These are phyloP conservation scores for Inga oerstediana DNA, from an alignment of 306 rosid species.

Conservation along the genomic window DNA sequence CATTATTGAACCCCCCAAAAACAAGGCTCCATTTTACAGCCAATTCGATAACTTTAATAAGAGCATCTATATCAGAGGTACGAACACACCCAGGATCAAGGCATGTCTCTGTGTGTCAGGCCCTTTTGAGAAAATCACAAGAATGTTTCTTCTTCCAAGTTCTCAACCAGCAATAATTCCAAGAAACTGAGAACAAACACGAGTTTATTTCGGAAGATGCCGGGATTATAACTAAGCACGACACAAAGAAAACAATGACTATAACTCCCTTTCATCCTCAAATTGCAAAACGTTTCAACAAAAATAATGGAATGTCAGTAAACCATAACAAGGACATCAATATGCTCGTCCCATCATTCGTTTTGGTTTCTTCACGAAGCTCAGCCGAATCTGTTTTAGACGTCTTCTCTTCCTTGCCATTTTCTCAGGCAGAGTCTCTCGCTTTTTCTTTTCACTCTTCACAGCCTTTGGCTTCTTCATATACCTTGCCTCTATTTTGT, in stretches of 20 bases:
- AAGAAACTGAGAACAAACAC: slow-evolving; percentile 1
- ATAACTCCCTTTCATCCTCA: slow-evolving; percentile 17
- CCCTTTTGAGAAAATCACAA: neutral
- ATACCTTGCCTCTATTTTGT: slow-evolving; percentile 57
- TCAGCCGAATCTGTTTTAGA: slow-evolving; percentile 74
- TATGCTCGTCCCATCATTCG: slow-evolving; percentile 43
- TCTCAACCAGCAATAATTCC: neutral
- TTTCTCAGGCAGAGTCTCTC: slow-evolving; percentile 87
- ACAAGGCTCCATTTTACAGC: neutral
- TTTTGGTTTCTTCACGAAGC: slow-evolving; percentile 77
- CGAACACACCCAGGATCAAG: neutral
- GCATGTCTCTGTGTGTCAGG: neutral
- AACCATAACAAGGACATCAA: slow-evolving; percentile 23
- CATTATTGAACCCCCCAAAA: neutral
- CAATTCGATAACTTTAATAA: neutral
- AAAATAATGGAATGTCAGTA: neutral
- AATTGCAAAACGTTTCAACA: slow-evolving; percentile 27
- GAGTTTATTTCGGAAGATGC: neutral
- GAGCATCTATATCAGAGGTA: neutral
- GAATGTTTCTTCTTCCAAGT: neutral
- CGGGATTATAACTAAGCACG: neutral
- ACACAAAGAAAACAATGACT: slow-evolving; percentile 32
- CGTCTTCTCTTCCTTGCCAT: slow-evolving; percentile 93
- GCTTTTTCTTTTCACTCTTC: slow-evolving; percentile 61
- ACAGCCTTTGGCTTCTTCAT: slow-evolving; percentile 58